Conservation (phyloP, 2,329 filamentous ascomycete genomes). For the Ceratocystis papillata region DNA sequence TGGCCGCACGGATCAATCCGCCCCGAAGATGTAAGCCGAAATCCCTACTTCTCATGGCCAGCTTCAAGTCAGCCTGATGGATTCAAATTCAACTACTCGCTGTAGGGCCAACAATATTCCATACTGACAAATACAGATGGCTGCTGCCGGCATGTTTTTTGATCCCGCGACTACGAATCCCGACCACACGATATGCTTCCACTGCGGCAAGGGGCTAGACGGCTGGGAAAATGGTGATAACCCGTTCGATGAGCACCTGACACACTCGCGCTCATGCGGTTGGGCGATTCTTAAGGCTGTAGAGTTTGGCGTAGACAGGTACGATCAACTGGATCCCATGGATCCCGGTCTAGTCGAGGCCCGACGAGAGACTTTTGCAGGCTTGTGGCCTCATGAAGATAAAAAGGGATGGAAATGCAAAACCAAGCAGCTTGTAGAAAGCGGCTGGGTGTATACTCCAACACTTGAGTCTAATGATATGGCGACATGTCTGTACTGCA, state of each 20-base stretch:
- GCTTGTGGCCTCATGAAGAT: conserved; percentile 76
- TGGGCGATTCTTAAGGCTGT: conserved; percentile 67
- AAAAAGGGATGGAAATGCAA: conserved; percentile 88
- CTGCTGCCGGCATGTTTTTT: conserved; percentile 85
- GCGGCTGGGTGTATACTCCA: conserved; percentile 90
- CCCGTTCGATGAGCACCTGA: conserved; percentile 73
- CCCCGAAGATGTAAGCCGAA: conserved; percentile 29
- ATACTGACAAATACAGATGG: conserved; percentile 48
- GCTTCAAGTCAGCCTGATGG: background rate
- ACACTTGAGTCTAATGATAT: conserved; percentile 74
- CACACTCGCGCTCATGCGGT: conserved; percentile 69
- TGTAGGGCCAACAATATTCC: conserved; percentile 21
- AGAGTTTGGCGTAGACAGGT: conserved; percentile 51
- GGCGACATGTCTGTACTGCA: conserved; percentile 84
- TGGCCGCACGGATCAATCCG: conserved; percentile 60
- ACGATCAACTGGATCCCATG: conserved; percentile 61
- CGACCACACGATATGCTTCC: conserved; percentile 84
- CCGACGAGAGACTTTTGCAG: conserved; percentile 71
- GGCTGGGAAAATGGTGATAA: conserved; percentile 86
- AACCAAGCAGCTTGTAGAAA: conserved; percentile 78
- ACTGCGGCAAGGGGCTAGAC: conserved; percentile 72
- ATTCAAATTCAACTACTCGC: background rate
- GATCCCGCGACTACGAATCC: conserved; percentile 61
- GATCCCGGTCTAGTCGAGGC: conserved; percentile 62
- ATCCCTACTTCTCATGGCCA: background rate